Evolutionary conservation across 805 yeast species (phyloP), one percentile per base, ranked within the genome.

Genomic region (Grigorovia jiainica): DNA sequence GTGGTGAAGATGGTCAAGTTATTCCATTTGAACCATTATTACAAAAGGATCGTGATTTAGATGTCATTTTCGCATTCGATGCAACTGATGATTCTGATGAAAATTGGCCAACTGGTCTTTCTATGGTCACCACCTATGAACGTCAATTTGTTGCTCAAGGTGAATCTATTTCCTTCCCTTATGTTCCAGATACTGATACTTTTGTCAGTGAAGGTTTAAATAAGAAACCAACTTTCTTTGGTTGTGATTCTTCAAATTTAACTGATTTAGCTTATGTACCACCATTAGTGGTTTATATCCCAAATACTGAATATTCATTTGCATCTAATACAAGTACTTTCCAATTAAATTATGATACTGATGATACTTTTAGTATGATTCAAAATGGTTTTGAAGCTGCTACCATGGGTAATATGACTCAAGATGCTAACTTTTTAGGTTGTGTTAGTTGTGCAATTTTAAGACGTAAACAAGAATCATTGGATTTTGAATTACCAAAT

Each of bases 371-470:
- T 34, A 66, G 71, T 0, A 72, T 86, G 69, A 73, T 86, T 43
- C 61, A 68, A 50, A 87, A 87, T 58, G 95, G 95, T 5, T 82
- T 76, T 55, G 85, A 83, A 51, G 71, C 75, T 8, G 73, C 79
- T 10, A 69, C 89, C 1, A 73, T 81, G 55, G 68, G 71, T 44
- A 85, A 84, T 57, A 62, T 76, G 31, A 80, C 94, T 10, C 54
- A 79, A 20, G 94, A 83, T 50, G 57, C 65, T 4, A 78, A 82
- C 31, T 86, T 84, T 79, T 65, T 75, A 34, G 73, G 78, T 7
- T 86, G 95, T 67, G 72, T 86, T 38, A 83, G 83, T 2, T 86
- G 95, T 69, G 95, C 94, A 8, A 72, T 86, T 36, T 70, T 85
- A 44, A 80, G 85, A 64, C 76, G 95, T 59, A 75, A 81, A 34